These are phyloP conservation scores for Hemileccinum impolitum DNA, from an alignment of 768 basidiomycete species.

Conservation along the genomic window DNA sequence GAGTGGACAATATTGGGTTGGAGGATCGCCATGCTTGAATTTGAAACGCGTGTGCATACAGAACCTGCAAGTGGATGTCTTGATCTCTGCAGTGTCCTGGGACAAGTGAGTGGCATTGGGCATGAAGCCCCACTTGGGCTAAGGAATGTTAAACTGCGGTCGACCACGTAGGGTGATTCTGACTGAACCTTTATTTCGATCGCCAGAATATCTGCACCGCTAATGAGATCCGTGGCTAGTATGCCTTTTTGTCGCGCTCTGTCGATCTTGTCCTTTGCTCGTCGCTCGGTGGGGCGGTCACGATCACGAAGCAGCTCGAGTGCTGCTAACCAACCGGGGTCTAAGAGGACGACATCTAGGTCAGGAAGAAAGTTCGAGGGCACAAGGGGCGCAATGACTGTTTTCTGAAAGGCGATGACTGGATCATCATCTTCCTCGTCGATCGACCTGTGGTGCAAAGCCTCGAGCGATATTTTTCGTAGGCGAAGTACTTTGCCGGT, in stretches of 20 bases:
- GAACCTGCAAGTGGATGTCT: conserved; percentile 78
- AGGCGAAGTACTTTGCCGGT: conserved; percentile 72
- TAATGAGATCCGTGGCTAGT: conserved; percentile 79
- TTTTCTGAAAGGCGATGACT: conserved; percentile 54
- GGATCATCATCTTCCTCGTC: conserved; percentile 39
- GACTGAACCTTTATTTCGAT: conserved; percentile 86
- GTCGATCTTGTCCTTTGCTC: conserved; percentile 58
- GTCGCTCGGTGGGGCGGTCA: conserved; percentile 56
- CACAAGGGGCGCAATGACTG: conserved; percentile 64
- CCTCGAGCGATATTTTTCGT: conserved; percentile 48
- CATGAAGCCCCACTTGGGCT: conserved; percentile 99
- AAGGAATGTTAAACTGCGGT: conserved; percentile 6
- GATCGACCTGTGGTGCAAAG: conserved; percentile 21
- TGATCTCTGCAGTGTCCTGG: conserved; percentile 49
- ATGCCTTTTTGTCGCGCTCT: conserved; percentile 51
- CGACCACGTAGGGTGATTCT: not conserved
- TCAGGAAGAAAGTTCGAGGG: conserved; percentile 56
- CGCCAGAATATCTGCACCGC: conserved; percentile 53
- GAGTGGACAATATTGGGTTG: conserved; percentile 74
- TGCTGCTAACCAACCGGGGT: conserved; percentile 55
- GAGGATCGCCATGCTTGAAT: conserved; percentile 29
- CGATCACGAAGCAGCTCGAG: conserved; percentile 46
- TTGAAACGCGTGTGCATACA: conserved; percentile 80
- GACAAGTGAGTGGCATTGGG: conserved; percentile 65
- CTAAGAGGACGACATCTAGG: conserved; percentile 45